Conservation (phyloP, 495 filamentous ascomycete species). For the Achaetomiella virescens region DNA sequence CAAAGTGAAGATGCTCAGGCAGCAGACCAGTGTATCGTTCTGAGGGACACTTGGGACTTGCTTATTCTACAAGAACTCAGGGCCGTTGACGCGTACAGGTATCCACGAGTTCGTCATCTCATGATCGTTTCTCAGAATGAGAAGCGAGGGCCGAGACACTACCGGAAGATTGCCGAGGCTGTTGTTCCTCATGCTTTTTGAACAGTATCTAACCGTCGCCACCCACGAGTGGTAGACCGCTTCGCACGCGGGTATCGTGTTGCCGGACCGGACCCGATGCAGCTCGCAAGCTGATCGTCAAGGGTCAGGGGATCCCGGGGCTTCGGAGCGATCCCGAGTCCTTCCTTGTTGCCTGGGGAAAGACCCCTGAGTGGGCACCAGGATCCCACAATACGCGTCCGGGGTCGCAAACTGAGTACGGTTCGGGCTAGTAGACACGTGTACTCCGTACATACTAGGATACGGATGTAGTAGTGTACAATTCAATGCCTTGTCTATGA, state of each 20-base stretch:
- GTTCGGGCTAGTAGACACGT: background rate
- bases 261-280: background rate
- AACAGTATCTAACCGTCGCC: too few species aligned
- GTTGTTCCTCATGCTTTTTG: too few species aligned
- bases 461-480: too few species aligned
- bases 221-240: too few species aligned
- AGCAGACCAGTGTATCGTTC: background rate
- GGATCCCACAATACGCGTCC: background rate
- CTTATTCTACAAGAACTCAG: background rate
- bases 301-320: too few species aligned
- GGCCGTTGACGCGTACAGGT: background rate
- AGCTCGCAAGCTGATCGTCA: slow-evolving; percentile 3
- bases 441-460: background rate
- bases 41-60: background rate
- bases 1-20: background rate
- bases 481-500: too few species aligned
- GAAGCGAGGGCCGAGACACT: too few species aligned
- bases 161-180: too few species aligned
- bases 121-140: too few species aligned
- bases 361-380: too few species aligned
- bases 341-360: background rate
- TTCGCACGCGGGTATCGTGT: too few species aligned
- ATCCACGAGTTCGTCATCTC: background rate
- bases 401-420: background rate
- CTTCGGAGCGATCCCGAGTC: background rate